phyloP scores from a whole-genome alignment of 495 filamentous ascomycete species.

The Neurospora sp. region DNA sequence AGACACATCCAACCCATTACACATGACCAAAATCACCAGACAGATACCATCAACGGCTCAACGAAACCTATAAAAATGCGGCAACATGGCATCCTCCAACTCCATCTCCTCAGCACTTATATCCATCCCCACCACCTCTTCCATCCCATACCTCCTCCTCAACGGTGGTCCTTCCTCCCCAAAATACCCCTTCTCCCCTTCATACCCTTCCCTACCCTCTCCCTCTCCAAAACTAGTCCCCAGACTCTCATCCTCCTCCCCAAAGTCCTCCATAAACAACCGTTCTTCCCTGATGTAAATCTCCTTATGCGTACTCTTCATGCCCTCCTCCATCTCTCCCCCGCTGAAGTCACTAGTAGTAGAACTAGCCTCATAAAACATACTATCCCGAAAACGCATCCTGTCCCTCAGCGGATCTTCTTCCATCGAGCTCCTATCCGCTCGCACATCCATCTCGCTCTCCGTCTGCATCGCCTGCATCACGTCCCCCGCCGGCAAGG shows the following conservation, averaged over 20 bases:
- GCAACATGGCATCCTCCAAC: neutral
- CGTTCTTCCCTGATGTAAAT: neutral
- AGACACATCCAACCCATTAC: neutral
- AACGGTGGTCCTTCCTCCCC: neutral
- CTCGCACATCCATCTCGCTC: slow-evolving; percentile 15
- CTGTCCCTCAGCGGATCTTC: slow-evolving; percentile 10
- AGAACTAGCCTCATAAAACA: neutral
- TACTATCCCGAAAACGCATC: neutral
- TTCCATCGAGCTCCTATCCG: slow-evolving; percentile 6
- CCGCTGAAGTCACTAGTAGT: neutral
- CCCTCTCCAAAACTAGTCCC: neutral
- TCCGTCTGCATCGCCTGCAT: slow-evolving; percentile 10
- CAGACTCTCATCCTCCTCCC: neutral
- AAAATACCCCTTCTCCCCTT: neutral
- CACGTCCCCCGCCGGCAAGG: slow-evolving; percentile 10
- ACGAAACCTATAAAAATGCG: neutral
- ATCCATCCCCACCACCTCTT: neutral
- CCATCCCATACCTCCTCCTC: neutral
- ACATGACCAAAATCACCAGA: neutral
- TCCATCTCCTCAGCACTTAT: neutral
- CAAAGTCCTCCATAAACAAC: neutral
- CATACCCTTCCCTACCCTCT: neutral
- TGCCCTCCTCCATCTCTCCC: neutral
- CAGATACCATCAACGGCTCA: neutral
- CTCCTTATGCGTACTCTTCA: neutral